phyloP scores from a whole-genome alignment of 129 eudicot genomes.

The Flaveria trinervia region DNA sequence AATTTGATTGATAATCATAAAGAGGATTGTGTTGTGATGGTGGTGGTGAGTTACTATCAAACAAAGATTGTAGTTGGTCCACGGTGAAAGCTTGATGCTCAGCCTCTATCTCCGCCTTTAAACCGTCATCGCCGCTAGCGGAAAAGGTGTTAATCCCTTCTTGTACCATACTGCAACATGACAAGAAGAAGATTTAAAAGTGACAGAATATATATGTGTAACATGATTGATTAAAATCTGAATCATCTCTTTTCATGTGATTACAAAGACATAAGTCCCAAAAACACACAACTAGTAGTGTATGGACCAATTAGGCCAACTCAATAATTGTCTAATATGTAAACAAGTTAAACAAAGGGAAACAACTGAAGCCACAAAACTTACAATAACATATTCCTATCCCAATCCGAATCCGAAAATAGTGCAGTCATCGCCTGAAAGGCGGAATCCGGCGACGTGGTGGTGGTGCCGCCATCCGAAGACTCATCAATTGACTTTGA shows the following conservation, averaged over 20 bases:
- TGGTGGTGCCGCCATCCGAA: conserved; percentile 12
- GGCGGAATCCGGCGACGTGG: conserved; percentile 24
- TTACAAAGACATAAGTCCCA: conserved; percentile 30
- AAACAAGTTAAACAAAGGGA: conserved; percentile 18
- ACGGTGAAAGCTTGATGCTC: conserved; percentile 10
- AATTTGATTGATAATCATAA: conserved; percentile 3
- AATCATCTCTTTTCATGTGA: conserved; percentile 31
- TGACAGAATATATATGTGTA: conserved; percentile 16
- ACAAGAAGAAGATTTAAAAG: conserved; percentile 30
- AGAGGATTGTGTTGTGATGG: conserved; percentile 9
- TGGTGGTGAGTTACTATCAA: conserved; percentile 37
- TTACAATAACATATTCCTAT: conserved; percentile 29
- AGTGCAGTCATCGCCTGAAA: conserved; percentile 17
- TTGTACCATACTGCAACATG: conserved; percentile 30
- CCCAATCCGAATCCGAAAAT: conserved; percentile 11
- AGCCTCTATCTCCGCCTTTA: conserved; percentile 19
- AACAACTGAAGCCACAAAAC: conserved; percentile 25
- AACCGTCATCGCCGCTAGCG: conserved; percentile 19
- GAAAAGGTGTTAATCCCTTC: conserved; percentile 26
- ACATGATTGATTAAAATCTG: conserved; percentile 35
- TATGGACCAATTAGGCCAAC: conserved; percentile 32
- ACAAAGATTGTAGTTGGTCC: conserved; percentile 45
- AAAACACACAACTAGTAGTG: conserved; percentile 21
- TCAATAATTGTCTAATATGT: conserved; percentile 13
- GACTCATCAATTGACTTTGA: conserved; percentile 31